Evolutionary conservation across 148 eudicot species (phyloP).

Genomic region (Camellia lanceoleosa): DNA sequence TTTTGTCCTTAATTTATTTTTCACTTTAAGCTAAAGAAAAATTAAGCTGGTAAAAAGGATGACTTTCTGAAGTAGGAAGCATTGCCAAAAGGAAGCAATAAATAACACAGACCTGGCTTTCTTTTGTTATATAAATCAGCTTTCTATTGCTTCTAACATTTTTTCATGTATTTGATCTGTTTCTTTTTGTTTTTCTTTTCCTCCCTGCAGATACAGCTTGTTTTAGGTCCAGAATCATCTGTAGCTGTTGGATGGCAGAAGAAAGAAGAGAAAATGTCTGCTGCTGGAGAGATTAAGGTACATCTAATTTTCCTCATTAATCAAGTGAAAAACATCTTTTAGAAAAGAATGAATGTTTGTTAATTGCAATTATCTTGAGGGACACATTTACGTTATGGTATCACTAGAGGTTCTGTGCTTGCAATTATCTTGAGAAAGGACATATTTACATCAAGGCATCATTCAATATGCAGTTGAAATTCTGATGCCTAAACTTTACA

Average conservation of each 20-base stretch:
- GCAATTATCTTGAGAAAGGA: neutral
- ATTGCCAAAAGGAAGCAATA: neutral
- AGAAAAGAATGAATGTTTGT: neutral
- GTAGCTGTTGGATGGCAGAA: constrained; percentile 92
- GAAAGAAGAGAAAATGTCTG: constrained; percentile 77
- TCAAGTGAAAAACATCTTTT: neutral
- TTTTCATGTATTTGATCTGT: neutral
- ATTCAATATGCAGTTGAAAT: neutral
- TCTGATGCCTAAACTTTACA: neutral
- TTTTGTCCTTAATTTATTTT: constrained; percentile 1
- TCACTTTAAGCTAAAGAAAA: neutral
- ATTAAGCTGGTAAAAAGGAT: no score
- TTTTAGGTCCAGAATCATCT: constrained; percentile 76
- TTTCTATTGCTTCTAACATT: neutral
- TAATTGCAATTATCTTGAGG: neutral
- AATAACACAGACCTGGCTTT: no score
- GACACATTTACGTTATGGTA: neutral
- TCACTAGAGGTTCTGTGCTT: neutral
- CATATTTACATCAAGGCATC: neutral
- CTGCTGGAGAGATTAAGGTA: constrained; percentile 92
- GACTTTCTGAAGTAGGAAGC: neutral
- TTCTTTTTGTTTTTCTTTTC: constrained; percentile 11
- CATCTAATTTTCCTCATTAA: neutral
- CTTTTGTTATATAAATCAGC: neutral
- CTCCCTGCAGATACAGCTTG: constrained; percentile 68